phyloP scores from a whole-genome alignment of 306 rosid species.

The Glycyrrhiza uralensis region DNA sequence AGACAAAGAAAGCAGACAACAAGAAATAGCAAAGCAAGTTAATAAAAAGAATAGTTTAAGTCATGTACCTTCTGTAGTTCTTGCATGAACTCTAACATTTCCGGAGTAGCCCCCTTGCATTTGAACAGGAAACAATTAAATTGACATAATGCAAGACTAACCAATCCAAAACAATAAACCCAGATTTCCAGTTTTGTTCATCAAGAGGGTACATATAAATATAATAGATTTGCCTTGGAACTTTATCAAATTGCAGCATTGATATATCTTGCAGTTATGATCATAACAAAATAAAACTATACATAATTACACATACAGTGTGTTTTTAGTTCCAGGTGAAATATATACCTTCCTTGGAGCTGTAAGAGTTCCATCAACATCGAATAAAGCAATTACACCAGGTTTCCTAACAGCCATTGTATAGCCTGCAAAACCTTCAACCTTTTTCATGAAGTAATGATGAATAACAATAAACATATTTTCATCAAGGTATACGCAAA shows the following conservation, averaged over 20 bases:
- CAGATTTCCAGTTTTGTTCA: not conserved
- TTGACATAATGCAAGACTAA: not conserved
- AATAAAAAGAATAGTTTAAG: not conserved
- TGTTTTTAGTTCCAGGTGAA: not conserved
- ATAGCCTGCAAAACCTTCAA: slow-evolving; percentile 19
- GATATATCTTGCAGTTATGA: not conserved
- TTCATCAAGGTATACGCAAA: not conserved
- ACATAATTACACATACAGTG: not conserved
- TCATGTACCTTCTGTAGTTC: slow-evolving; percentile 57
- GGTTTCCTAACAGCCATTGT: slow-evolving; percentile 55
- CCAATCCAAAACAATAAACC: not conserved
- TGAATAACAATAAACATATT: no score
- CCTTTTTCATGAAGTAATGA: not conserved
- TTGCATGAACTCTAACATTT: slow-evolving; percentile 56
- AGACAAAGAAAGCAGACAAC: not conserved
- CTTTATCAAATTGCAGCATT: not conserved
- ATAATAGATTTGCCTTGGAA: slow-evolving; percentile 6
- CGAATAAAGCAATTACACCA: slow-evolving; percentile 81
- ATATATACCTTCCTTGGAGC: slow-evolving; percentile 73
- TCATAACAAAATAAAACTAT: not conserved
- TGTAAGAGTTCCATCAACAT: slow-evolving; percentile 88
- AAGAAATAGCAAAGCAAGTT: not conserved
- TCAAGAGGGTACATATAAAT: not conserved
- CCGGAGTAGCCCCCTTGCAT: slow-evolving; percentile 47
- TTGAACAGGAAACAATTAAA: not conserved